Evolutionary conservation across 176 grass and related monocot species (phyloP).

Genomic region (Guadua angustifolia): DNA sequence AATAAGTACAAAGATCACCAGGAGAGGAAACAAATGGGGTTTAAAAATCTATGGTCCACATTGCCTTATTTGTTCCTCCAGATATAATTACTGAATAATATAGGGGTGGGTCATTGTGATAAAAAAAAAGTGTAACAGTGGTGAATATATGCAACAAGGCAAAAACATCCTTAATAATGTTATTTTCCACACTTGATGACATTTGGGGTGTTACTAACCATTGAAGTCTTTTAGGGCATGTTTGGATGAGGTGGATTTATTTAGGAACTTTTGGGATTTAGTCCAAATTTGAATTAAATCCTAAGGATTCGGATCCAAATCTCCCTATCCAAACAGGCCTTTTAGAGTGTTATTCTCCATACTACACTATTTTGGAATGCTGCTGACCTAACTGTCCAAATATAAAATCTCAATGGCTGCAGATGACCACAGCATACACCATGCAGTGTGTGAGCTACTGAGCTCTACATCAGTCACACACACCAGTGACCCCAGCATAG

Average conservation of each 20-base stretch:
- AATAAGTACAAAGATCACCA: slow-evolving; percentile 11
- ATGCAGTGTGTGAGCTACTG: not conserved
- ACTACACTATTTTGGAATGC: slow-evolving; percentile 8
- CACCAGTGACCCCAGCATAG: not conserved
- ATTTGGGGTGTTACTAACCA: not conserved
- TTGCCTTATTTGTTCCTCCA: not conserved
- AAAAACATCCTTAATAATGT: not conserved
- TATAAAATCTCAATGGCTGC: not conserved
- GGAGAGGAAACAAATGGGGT: not conserved
- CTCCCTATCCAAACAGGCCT: not conserved
- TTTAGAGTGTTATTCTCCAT: not conserved
- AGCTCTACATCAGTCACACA: not conserved
- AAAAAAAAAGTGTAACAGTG: not conserved
- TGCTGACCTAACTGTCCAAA: not conserved
- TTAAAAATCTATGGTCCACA: slow-evolving; percentile 7
- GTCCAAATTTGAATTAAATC: not conserved
- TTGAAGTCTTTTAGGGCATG: not conserved
- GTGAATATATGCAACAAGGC: not conserved
- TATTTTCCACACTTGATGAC: not conserved
- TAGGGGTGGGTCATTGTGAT: not conserved
- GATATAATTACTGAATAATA: not conserved
- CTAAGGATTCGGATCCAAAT: not conserved
- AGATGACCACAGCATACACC: slow-evolving; percentile 7
- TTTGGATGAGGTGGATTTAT: not conserved
- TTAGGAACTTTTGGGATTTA: not conserved